Base-by-base conservation (phyloP, 805 yeast species). In the Danielia oregonensis region DNA sequence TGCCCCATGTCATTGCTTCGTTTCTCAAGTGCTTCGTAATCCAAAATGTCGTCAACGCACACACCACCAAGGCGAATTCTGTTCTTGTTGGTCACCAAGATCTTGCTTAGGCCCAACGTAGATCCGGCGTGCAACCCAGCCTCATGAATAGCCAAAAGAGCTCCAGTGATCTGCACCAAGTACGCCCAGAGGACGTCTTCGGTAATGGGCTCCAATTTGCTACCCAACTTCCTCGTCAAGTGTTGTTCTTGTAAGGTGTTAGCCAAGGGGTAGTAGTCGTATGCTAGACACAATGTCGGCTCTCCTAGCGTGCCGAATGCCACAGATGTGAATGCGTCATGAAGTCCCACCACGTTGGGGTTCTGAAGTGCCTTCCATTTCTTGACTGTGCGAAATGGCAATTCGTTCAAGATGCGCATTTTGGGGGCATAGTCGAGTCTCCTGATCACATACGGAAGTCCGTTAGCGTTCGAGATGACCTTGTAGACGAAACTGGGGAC, bases 261-360 rank as follows among this genome's bases (percentile, higher is more conserved):
- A 1, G 95, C 73, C 40, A 78, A 67, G 16, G 98, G 97, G 57
- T 74, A 85, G 56, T 78, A 93, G 52, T 91, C 97, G 59, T 87
- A 86, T 4, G 85, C 82, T 28, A 88, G 65, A 26, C 87, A 72
- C 37, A 93, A 68, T 1, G 93, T 79, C 10, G 61, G 51, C 33
- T 47, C 49, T 5, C 46, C 42, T 30, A 72, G 70, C 48, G 85
- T 93, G 28, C 86, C 91, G 64, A 93, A 93, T 4, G 87, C 82
- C 37, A 87, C 75, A 5, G 91, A 79, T 1, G 96, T 82, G 57
- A 93, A 91, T 5, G 93, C 87, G 54, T 89, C 96, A 27, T 76
- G 72, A 5, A 87, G 61, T 26, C 73, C 69, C 1, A 84, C 85
- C 15, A 86, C 63, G 48, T 82, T 80, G 2, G 86, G 72, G 32